Conservation (phyloP, 2,329 filamentous ascomycete species). For the Stromatinia cepivora region DNA sequence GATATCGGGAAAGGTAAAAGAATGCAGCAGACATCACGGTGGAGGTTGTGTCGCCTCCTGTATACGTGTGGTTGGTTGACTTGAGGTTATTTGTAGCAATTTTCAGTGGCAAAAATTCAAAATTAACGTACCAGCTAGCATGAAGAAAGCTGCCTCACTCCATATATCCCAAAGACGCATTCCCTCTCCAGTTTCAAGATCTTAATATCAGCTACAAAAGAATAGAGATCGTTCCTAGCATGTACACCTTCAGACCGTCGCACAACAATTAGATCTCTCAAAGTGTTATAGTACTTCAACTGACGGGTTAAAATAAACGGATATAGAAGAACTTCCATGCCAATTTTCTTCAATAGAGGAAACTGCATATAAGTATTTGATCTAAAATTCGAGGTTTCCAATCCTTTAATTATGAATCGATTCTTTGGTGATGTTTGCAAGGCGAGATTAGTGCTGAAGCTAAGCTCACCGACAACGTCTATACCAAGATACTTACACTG, state of each 20-base stretch:
- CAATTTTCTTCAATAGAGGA: background rate
- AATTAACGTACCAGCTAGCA: constrained; percentile 6
- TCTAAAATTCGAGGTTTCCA: background rate
- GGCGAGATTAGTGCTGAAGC: background rate
- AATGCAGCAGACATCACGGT: background rate
- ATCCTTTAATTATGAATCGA: background rate
- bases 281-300: background rate
- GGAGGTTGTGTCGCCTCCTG: background rate
- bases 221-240: constrained; percentile 4
- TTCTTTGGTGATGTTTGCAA: background rate
- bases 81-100: too few relatives aligned
- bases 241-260: background rate
- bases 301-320: background rate
- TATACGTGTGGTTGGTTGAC: background rate
- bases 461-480: constrained; percentile 11
- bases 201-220: constrained; percentile 3
- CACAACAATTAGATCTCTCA: background rate
- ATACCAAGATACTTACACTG: background rate
- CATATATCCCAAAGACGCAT: background rate
- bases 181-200: constrained; percentile 5
- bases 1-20: background rate
- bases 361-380: background rate
- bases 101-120: too few relatives aligned
- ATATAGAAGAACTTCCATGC: background rate
- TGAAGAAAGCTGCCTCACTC: background rate